Conservation (phyloP, 768 basidiomycete genomes). For the Melanogaster broomeanus region DNA sequence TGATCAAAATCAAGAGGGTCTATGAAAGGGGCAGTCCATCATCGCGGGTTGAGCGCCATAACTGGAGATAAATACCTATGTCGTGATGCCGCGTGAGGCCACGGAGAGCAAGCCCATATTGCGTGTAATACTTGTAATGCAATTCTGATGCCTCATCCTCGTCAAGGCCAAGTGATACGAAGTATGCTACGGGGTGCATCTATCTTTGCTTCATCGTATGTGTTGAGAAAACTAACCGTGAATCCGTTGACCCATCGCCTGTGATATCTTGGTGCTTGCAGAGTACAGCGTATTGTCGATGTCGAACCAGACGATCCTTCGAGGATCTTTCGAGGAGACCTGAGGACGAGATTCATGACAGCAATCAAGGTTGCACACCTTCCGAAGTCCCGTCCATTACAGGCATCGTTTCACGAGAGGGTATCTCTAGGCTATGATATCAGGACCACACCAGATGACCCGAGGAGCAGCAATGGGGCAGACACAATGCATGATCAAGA, state of each 20-base stretch:
- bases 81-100: conserved; percentile 76
- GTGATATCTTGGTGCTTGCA: conserved; percentile 68
- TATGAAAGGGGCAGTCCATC: conserved; percentile 23
- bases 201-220: background rate
- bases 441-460: no score
- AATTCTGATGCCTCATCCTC: conserved; percentile 69
- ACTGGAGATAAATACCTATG: conserved; percentile 50
- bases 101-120: conserved; percentile 82
- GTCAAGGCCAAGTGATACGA: conserved; percentile 65
- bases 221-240: conserved; percentile 50
- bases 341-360: conserved; percentile 4
- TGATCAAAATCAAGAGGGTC: conserved; percentile 85
- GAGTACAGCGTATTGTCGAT: conserved; percentile 91
- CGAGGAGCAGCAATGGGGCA: no score
- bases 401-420: conserved; percentile 25
- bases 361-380: conserved; percentile 16
- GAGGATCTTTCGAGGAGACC: conserved; percentile 44
- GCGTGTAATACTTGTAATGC: conserved; percentile 71
- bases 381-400: conserved; percentile 17
- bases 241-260: conserved; percentile 78
- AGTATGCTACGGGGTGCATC: conserved; percentile 56
- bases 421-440: conserved; percentile 20
- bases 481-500: no score
- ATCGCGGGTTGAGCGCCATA: background rate
- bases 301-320: conserved; percentile 74